phyloP scores from a whole-genome alignment of 2,329 filamentous ascomycete species.

The Leptoxyphium fumago region DNA sequence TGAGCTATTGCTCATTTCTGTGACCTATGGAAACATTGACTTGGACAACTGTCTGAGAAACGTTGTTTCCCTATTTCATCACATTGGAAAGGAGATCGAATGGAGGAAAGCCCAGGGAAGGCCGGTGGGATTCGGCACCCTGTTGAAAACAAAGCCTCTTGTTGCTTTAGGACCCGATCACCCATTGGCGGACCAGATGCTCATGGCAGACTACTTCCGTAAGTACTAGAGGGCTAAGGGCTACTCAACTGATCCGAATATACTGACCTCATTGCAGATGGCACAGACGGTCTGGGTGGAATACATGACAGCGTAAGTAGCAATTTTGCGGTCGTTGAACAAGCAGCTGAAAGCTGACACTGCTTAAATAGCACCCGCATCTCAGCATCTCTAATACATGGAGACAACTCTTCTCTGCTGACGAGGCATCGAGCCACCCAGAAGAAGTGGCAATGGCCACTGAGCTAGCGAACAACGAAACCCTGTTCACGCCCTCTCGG shows the following conservation, averaged over 20 bases:
- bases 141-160: slow-evolving; percentile 53
- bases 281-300: slow-evolving; percentile 33
- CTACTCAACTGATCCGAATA: not conserved
- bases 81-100: slow-evolving; percentile 73
- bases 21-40: slow-evolving; percentile 89
- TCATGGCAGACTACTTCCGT: slow-evolving; percentile 69
- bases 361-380: slow-evolving; percentile 28
- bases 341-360: slow-evolving; percentile 1
- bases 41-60: slow-evolving; percentile 78
- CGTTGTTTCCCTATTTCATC: slow-evolving; percentile 77
- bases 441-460: slow-evolving; percentile 22
- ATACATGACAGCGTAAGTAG: slow-evolving; percentile 30
- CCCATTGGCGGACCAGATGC: slow-evolving; percentile 66
- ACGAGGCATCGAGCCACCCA: slow-evolving; percentile 10
- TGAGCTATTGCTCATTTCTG: slow-evolving; percentile 69
- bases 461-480: slow-evolving; percentile 25
- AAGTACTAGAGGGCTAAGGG: slow-evolving; percentile 19
- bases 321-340: not conserved
- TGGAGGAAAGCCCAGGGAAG: slow-evolving; percentile 62
- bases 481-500: slow-evolving; percentile 60
- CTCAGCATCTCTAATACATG: slow-evolving; percentile 33
- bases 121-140: slow-evolving; percentile 54
- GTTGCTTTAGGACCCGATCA: slow-evolving; percentile 78
- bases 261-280: slow-evolving; percentile 22
- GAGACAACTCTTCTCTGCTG: slow-evolving; percentile 29